Conservation (phyloP, 768 basidiomycete genomes). For the Cystofilobasidium ferigula region DNA sequence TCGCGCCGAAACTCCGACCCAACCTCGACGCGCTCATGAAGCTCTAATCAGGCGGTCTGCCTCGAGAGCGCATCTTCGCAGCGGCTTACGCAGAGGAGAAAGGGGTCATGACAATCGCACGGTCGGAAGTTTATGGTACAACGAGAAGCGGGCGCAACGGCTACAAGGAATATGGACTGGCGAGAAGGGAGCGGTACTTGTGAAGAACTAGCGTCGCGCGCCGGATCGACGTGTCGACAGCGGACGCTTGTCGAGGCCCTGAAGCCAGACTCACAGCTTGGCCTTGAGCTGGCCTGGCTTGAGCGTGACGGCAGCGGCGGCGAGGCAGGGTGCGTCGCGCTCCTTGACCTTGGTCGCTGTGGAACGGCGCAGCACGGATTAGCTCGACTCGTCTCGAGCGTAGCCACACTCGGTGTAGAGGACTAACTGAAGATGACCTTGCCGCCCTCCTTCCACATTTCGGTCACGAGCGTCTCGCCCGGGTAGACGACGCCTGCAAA, state of each 20-base stretch:
- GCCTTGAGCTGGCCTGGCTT: slow-evolving; percentile 41
- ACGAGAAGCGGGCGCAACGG: not conserved
- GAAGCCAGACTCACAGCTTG: slow-evolving; percentile 40
- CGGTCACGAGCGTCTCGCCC: slow-evolving; percentile 85
- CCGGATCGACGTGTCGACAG: not conserved
- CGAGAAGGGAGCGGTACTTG: no score
- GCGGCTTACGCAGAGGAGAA: no score
- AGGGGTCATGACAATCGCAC: no score
- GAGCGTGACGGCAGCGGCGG: slow-evolving; percentile 68
- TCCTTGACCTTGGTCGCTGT: slow-evolving; percentile 83
- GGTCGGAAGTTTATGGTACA: not conserved
- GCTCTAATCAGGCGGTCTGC: no score
- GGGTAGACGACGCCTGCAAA: slow-evolving; percentile 58
- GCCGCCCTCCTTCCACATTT: slow-evolving; percentile 94
- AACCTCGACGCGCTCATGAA: no score
- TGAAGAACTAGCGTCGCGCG: no score
- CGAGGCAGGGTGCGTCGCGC: slow-evolving; percentile 56
- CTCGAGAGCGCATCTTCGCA: no score
- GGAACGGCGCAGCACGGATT: slow-evolving; percentile 4
- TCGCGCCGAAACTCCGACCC: no score
- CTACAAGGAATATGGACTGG: not conserved
- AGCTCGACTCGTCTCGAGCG: not conserved
- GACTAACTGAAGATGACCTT: slow-evolving; percentile 83
- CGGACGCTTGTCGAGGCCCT: not conserved
- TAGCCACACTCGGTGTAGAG: not conserved